Evolutionary conservation across 129 eudicot species (phyloP).

Genomic region (Tagetes patula): DNA sequence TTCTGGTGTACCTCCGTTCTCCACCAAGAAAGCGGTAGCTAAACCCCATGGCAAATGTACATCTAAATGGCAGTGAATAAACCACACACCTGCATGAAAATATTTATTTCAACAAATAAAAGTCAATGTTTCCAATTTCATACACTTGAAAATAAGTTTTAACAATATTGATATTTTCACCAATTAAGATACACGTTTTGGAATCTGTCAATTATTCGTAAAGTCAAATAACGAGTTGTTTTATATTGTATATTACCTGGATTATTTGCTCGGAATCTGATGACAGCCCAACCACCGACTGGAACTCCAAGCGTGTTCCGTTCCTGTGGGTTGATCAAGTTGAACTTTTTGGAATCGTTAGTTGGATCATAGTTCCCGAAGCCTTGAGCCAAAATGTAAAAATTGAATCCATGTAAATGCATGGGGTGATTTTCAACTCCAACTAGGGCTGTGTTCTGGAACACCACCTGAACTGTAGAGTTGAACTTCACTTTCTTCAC

Average conservation of each 20-base stretch:
- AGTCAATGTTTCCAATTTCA: neutral
- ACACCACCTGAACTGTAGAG: slow-evolving; percentile 62
- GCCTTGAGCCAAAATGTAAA: slow-evolving; percentile 71
- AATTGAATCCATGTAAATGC: slow-evolving; percentile 76
- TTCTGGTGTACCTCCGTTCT: slow-evolving; percentile 65
- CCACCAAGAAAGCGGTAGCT: slow-evolving; percentile 59
- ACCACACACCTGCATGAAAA: slow-evolving; percentile 54
- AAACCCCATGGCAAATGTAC: slow-evolving; percentile 81
- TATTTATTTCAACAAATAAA: neutral
- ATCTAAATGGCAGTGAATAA: slow-evolving; percentile 78
- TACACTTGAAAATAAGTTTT: no score
- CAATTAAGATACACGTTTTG: no score
- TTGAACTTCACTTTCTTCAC: slow-evolving; percentile 56
- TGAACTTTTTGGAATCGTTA: slow-evolving; percentile 42
- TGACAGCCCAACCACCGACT: slow-evolving; percentile 75
- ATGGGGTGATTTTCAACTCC: slow-evolving; percentile 73
- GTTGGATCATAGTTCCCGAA: slow-evolving; percentile 61
- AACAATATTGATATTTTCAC: neutral
- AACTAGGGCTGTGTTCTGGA: slow-evolving; percentile 66
- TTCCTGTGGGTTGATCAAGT: slow-evolving; percentile 57
- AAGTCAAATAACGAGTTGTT: no score
- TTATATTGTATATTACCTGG: slow-evolving; percentile 46
- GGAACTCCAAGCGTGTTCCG: slow-evolving; percentile 77
- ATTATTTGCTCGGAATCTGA: slow-evolving; percentile 75
- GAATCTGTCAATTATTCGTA: no score